Evolutionary conservation across 768 basidiomycete genomes (phyloP).

Genomic region (Auriculariales sp.): DNA sequence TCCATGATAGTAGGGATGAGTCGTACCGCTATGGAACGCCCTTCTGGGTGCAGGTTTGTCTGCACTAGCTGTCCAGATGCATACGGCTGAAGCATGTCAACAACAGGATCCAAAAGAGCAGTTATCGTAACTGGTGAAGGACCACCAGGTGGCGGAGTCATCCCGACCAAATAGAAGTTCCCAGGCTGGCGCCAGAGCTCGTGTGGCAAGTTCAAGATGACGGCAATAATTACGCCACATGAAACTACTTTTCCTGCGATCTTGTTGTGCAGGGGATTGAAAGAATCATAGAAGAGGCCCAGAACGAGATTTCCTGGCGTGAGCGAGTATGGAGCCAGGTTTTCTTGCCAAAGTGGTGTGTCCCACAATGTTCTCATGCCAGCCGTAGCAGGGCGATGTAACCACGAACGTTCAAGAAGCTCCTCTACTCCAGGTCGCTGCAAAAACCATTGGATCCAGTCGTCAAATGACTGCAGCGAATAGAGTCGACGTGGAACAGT

Average conservation of each 20-base stretch:
- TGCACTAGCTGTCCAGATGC: not conserved
- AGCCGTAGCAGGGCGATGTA: not conserved
- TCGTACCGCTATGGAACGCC: constrained; percentile 3
- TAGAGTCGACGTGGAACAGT: not conserved
- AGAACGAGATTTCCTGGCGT: constrained; percentile 10
- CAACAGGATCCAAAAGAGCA: constrained; percentile 8
- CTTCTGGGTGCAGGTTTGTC: constrained; percentile 1
- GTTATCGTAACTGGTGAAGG: constrained; percentile 9
- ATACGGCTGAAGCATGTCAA: constrained; percentile 5
- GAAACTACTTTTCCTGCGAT: constrained; percentile 11
- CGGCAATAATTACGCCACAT: constrained; percentile 9
- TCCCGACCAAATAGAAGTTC: constrained; percentile 8
- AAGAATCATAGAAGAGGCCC: constrained; percentile 16
- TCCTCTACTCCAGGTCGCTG: not conserved
- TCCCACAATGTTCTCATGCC: constrained; percentile 1
- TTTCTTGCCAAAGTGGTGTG: constrained; percentile 7
- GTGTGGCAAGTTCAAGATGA: constrained; percentile 9
- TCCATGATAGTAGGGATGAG: constrained; percentile 8
- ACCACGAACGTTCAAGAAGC: not conserved
- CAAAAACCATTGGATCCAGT: not conserved
- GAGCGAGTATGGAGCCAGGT: not conserved
- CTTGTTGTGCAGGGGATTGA: constrained; percentile 14
- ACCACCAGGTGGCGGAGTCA: constrained; percentile 7
- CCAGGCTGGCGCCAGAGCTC: constrained; percentile 7
- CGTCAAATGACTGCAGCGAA: not conserved